phyloP scores from a whole-genome alignment of 768 basidiomycete species.

The Mrakia hoshinonis region DNA sequence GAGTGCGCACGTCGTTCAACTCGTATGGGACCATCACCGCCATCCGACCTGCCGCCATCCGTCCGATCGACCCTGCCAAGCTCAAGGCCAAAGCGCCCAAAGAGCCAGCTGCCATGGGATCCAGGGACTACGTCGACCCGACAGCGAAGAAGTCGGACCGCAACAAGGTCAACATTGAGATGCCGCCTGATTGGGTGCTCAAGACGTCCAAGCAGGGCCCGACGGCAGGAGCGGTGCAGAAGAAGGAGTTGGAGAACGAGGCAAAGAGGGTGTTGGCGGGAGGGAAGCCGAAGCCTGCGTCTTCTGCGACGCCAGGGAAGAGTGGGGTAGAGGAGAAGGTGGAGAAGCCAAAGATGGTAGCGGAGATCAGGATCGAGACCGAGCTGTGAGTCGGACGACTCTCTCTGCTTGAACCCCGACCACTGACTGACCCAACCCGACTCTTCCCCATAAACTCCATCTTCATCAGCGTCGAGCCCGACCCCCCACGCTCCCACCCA shows the following conservation, averaged over 20 bases:
- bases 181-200: neutral
- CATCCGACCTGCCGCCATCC: neutral
- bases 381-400: neutral
- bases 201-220: neutral
- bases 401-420: too few species aligned
- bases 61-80: neutral
- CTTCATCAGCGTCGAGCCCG: neutral
- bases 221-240: neutral
- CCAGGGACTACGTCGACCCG: neutral
- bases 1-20: neutral
- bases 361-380: neutral
- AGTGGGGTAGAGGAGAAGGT: neutral
- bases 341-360: conserved; percentile 1
- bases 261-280: neutral
- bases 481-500: neutral
- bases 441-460: neutral
- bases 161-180: neutral
- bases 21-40: conserved; percentile 8
- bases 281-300: neutral
- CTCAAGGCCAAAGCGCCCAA: too few species aligned
- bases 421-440: too few species aligned
- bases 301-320: neutral
- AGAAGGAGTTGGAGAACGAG: neutral
- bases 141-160: neutral
- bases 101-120: neutral